These are phyloP conservation scores for Colletotrichum sp. DNA, from an alignment of 2,329 filamentous ascomycete genomes.

Conservation along the genomic window DNA sequence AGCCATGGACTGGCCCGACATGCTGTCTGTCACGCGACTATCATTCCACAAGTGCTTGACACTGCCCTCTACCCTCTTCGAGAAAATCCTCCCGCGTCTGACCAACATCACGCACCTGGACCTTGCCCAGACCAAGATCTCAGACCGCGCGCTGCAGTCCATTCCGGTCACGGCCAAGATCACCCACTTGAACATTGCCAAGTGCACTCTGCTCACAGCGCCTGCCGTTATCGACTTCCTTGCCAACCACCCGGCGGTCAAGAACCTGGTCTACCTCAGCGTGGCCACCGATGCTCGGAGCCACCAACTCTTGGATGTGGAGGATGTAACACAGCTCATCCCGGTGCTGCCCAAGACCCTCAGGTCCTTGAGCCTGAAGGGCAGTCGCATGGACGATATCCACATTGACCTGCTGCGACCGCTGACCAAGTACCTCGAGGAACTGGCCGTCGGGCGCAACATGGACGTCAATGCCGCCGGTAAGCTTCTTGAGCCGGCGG, in stretches of 20 bases:
- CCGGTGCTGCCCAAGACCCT: constrained; percentile 70
- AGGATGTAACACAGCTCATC: constrained; percentile 70
- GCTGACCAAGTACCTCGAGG: constrained; percentile 75
- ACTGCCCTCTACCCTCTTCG: constrained; percentile 70
- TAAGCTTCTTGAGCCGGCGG: constrained; percentile 62
- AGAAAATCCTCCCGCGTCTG: constrained; percentile 74
- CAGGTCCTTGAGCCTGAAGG: constrained; percentile 77
- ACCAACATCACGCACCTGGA: constrained; percentile 76
- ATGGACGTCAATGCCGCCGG: constrained; percentile 71
- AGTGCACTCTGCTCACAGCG: constrained; percentile 74
- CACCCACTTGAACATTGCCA: constrained; percentile 79
- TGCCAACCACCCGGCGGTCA: constrained; percentile 71
- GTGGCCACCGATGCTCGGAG: constrained; percentile 74
- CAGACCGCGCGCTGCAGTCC: constrained; percentile 70
- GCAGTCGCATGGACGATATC: constrained; percentile 69
- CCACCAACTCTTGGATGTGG: constrained; percentile 71
- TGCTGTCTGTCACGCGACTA: constrained; percentile 67
- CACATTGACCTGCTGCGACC: constrained; percentile 70
- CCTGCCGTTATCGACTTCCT: constrained; percentile 73
- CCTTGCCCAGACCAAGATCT: constrained; percentile 79
- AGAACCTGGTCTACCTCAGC: constrained; percentile 73
- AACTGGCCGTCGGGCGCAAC: constrained; percentile 74
- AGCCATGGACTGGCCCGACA: constrained; percentile 54
- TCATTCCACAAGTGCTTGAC: constrained; percentile 82
- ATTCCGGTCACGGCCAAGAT: constrained; percentile 75